Conservation (phyloP, 208 protist species). For the Crithidia brevicula region DNA sequence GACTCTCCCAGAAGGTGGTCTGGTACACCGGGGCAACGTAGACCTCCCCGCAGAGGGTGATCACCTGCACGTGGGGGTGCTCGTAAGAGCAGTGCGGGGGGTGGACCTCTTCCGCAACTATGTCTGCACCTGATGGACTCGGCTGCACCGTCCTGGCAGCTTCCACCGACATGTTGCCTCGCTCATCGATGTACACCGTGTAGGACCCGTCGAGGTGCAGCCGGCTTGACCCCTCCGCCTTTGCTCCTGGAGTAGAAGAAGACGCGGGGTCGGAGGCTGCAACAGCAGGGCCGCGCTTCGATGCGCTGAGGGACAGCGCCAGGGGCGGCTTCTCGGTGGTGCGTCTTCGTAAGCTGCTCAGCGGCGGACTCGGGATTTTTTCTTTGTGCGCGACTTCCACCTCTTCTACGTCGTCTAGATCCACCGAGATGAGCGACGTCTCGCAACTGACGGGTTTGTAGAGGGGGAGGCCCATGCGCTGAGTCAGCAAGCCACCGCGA, state of each 20-base stretch:
- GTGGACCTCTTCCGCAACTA: not conserved
- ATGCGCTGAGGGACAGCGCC: not conserved
- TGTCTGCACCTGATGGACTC: not conserved
- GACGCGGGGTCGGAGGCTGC: too few species aligned
- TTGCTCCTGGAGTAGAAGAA: too few species aligned
- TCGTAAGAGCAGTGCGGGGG: constrained; percentile 34
- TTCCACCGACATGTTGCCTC: not conserved
- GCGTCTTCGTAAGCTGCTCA: not conserved
- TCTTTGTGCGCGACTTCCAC: not conserved
- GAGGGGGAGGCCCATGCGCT: constrained; percentile 7
- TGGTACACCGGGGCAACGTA: constrained; percentile 61
- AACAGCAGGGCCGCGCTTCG: not conserved
- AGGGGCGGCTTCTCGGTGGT: not conserved
- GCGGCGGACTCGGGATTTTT: not conserved
- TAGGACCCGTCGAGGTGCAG: not conserved
- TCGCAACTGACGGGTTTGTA: not conserved
- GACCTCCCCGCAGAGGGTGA: constrained; percentile 55
- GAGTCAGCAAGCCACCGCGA: not conserved
- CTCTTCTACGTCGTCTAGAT: constrained; percentile 7
- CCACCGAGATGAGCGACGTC: constrained; percentile 18
- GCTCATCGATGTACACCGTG: constrained; percentile 1
- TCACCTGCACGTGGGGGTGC: constrained; percentile 41
- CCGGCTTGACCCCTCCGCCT: too few species aligned
- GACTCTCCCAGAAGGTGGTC: constrained; percentile 46
- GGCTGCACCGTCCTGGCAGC: not conserved